Evolutionary conservation across 2,329 filamentous ascomycete species (phyloP).

Genomic region (Pezicula rhizophila): DNA sequence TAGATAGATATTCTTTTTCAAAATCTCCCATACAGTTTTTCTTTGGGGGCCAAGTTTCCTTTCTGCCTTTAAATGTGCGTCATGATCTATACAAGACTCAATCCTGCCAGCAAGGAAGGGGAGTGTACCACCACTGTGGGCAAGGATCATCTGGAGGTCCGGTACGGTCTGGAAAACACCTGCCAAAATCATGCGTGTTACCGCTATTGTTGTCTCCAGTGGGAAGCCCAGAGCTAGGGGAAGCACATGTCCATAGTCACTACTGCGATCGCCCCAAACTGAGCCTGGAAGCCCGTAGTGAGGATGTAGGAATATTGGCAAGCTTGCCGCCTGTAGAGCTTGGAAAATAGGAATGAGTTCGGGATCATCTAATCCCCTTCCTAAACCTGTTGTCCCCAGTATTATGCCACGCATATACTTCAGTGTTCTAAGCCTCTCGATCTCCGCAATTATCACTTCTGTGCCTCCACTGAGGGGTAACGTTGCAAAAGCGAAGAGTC

Average conservation of each 20-base stretch:
- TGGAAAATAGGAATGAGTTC: constrained; percentile 65
- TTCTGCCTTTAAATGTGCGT: constrained; percentile 64
- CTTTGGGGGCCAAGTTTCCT: constrained; percentile 46
- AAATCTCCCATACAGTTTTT: constrained; percentile 54
- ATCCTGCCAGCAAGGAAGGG: constrained; percentile 85
- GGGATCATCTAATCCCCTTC: constrained; percentile 73
- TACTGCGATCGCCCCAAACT: constrained; percentile 69
- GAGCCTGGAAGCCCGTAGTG: constrained; percentile 81
- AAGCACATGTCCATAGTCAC: constrained; percentile 79
- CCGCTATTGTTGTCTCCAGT: constrained; percentile 86
- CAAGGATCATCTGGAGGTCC: constrained; percentile 66
- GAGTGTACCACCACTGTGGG: constrained; percentile 82
- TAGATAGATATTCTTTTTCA: constrained; percentile 74
- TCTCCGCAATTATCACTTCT: constrained; percentile 56
- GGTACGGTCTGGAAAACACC: constrained; percentile 77
- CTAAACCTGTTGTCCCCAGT: constrained; percentile 77
- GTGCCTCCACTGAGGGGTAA: constrained; percentile 68
- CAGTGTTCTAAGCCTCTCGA: constrained; percentile 55
- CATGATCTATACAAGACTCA: constrained; percentile 80
- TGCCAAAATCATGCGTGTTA: constrained; percentile 79
- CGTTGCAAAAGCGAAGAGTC: constrained; percentile 77
- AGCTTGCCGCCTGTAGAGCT: constrained; percentile 56
- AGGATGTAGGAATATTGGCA: constrained; percentile 79
- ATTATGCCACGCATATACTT: constrained; percentile 77
- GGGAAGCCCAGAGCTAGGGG: constrained; percentile 83